A percentile compares a stretch with the other conserved stretches of the same genome.
These are phyloP conservation scores for Boletus coccyginus DNA, from an alignment of 768 basidiomycete species.

Conservation along the genomic window DNA sequence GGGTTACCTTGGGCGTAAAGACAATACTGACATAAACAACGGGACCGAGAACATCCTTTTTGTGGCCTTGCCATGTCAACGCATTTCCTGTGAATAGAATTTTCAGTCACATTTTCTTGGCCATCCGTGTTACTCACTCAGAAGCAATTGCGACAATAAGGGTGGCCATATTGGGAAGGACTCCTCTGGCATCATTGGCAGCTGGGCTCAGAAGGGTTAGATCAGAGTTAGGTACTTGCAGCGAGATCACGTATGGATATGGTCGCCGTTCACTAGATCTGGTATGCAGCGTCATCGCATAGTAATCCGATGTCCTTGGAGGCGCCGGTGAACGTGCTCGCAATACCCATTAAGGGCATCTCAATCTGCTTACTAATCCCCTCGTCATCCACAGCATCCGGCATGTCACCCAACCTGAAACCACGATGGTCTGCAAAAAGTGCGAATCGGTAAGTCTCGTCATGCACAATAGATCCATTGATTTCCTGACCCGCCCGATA, in stretches of 20 bases:
- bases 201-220: constrained; percentile 3
- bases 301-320: background rate
- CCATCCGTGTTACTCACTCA: constrained; percentile 19
- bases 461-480: constrained; percentile 8
- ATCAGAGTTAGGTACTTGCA: background rate
- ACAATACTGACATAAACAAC: constrained; percentile 27
- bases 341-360: background rate
- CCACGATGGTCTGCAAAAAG: constrained; percentile 80
- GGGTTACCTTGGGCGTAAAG: constrained; percentile 22
- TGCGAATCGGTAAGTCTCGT: constrained; percentile 62
- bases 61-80: constrained; percentile 37
- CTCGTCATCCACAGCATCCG: background rate
- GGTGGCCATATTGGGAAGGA: constrained; percentile 22
- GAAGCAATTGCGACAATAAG: constrained; percentile 28
- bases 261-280: background rate
- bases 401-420: constrained; percentile 5
- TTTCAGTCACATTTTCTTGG: constrained; percentile 6
- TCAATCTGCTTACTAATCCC: constrained; percentile 19
- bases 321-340: background rate
- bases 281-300: background rate
- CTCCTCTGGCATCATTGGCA: background rate
- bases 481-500: constrained; percentile 27
- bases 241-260: background rate
- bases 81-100: constrained; percentile 22
- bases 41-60: constrained; percentile 30